Base-by-base conservation (phyloP, 2,329 filamentous ascomycete genomes). In the Xylaria sp. region DNA sequence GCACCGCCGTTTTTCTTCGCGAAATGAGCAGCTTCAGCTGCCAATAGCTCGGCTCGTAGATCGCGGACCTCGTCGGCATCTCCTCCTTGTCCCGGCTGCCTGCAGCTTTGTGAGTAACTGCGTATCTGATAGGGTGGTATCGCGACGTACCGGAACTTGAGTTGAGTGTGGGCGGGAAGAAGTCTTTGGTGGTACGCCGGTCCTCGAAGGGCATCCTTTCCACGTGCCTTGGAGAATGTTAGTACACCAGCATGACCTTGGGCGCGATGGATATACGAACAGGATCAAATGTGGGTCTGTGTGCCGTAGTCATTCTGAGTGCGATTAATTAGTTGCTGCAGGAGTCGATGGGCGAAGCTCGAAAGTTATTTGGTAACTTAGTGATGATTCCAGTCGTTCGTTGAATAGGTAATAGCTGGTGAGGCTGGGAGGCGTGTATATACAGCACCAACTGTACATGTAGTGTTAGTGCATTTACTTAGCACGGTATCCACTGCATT, bases 161-260 rank as follows among this genome's bases (percentile, higher is more conserved):
- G 90, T 72, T 93, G 90, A 13, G 93, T 98, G 80, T 99, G 92
- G 36, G 96, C 96, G 39, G 96, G 95, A 15, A 97, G 90, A 18
- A 98, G 91, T 75, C 96, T 92, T 81, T 98, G 95, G 79, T 99
- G 96, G 84, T 97, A 98, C 75, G 94, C 95, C 58, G 93, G 93
- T 56, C 96, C 96, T 76, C 94, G 91, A 68, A 94, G 91, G 76
- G 94, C 93, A 82, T 99, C 96, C 85, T 97, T 97, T 79, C 96
- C 96, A 78, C 91, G 90, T 48, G 95, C 94, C 92, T 94, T 71
- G 64, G 69, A 70, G 43, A 61, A 18, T 61, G 46, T 68, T 67
- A 70, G 70, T 41, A 43, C 25, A 30, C 30, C 59, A 9, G 7
- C 23, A 34, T 48, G 20, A 18, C 13, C 28, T 53, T 46, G 5